Conservation (phyloP, 2,329 filamentous ascomycete genomes). For the Zymoseptoria brevis region DNA sequence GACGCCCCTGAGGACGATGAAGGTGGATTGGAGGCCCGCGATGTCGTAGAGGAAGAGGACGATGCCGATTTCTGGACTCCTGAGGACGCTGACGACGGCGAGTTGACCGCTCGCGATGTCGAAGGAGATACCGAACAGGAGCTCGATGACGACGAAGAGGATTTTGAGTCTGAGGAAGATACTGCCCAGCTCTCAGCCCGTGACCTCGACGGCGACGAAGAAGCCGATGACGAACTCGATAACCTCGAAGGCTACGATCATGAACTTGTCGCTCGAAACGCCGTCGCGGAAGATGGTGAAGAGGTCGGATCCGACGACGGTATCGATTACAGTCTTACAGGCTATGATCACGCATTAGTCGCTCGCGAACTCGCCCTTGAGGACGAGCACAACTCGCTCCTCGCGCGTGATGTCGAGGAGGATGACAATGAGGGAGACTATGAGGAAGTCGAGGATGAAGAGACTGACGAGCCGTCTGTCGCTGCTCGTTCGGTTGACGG, state of each 20-base stretch:
- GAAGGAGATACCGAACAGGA: too few species aligned
- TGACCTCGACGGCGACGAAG: background rate
- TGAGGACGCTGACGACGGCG: background rate
- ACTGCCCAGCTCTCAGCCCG: background rate
- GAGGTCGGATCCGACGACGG: background rate
- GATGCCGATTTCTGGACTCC: background rate
- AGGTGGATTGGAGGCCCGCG: background rate
- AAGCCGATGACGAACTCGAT: background rate
- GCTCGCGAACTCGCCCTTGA: background rate
- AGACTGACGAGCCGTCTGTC: background rate
- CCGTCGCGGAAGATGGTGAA: background rate
- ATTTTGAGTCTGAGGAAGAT: background rate
- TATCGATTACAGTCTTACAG: background rate
- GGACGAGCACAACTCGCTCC: background rate
- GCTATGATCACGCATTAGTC: background rate
- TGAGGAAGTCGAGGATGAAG: background rate
- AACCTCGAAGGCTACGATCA: background rate
- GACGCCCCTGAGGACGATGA: background rate
- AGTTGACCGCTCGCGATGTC: background rate
- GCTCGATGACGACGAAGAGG: background rate
- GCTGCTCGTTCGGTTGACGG: background rate
- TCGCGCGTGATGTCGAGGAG: background rate
- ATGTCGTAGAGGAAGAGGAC: background rate
- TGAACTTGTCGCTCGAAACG: background rate
- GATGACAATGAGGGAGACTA: background rate